Evolutionary conservation across 179 eudicot species (phyloP), one percentile per base, ranked within the genome.

Genomic region (Carnegiea gigantea): DNA sequence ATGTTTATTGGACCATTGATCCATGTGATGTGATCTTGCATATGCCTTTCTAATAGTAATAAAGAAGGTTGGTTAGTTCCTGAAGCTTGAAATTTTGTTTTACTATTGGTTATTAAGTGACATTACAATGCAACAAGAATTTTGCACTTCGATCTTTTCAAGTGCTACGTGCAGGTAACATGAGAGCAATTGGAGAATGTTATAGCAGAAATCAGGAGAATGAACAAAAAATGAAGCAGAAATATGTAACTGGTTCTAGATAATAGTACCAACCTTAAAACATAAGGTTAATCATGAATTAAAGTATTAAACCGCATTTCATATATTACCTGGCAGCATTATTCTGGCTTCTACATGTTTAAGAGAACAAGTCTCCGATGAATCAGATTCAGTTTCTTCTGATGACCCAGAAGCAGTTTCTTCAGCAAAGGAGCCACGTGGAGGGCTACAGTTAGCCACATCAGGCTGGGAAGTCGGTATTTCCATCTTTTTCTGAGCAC

Each of bases 351-450:
- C 91, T 18, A 89, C 81, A 73, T 87, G 92, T 80, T 88, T 92
- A 77, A 92, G 72, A 76, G 93, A 93, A 77, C 91, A 91, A 23
- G 95, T 91, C 44, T 88, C 95, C 10, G 97, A 91, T 76, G 97
- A 94, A 88, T 94, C 99, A 65, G 97, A 92, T 91, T 96, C 95
- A 79, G 98, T 90, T 83, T 90, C 90, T 85, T 96, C 98, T 15
- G 92, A 84, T 71, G 98, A 95, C 57, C 89, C 92, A 77, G 92
- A 88, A 74, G 82, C 78, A 78, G 88, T 80, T 62, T 86, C 90
- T 86, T 89, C 91, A 75, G 78, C 81, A 76, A 78, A 83, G 67
- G 82, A 84, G 70, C 78, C 85, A 71, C 75, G 90, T 77, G 81
- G 86, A 77, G 84, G 78, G 70, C 21, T 75, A 83, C 9, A 36